Base-by-base conservation (phyloP, 2,329 filamentous ascomycete species). In the Fusarium domesticum region DNA sequence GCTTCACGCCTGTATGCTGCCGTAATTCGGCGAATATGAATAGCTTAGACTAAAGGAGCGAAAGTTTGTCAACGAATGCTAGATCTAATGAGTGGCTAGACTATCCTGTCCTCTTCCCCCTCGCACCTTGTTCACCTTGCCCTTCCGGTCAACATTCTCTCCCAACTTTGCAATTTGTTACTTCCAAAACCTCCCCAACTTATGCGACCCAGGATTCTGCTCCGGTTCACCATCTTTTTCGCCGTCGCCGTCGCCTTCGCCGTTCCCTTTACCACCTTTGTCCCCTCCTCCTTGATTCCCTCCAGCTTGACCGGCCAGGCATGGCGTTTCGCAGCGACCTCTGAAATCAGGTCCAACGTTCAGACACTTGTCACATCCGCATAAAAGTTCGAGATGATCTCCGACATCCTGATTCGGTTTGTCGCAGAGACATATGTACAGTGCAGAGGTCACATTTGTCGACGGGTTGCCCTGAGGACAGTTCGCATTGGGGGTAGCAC, bases 361-460 rank as follows among this genome's bases (percentile, higher is more conserved):
- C 30, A 70, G 57, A 45, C 69, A 71, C 42, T 59, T 62, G 40
- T 70, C 67, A 43, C 69, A 71, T 2, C 66, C 64, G 43, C 67
- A 69, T 8, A 71, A 41, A n/a, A 71, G 58, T 20, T 71, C 63
- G 31, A 71, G 49, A 43, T 60, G 43, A 18, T 60, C 59, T 8
- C 68, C 68, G 11, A 64, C 42, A 12, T 64, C 50, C 42, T 68
- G 63, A 6, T 64, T 58, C 2, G 53, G 43, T 20, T 59, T 53
- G 2, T 63, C 58, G 37, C 69, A 71, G 34, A 71, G 63, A 36
- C 69, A 71, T 40, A 71, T 66, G 47, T 63, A 71, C 1, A 71
- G 51, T 15, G 67, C 64, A 6, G 61, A 58, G 6, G 58, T 53
- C 25, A 67, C 47, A 17, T 65, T 57, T 3, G 61, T 62, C 18